These are phyloP conservation scores for Sequoia sempervirens DNA, from an alignment of 75 land plant genomes.

Conservation along the genomic window DNA sequence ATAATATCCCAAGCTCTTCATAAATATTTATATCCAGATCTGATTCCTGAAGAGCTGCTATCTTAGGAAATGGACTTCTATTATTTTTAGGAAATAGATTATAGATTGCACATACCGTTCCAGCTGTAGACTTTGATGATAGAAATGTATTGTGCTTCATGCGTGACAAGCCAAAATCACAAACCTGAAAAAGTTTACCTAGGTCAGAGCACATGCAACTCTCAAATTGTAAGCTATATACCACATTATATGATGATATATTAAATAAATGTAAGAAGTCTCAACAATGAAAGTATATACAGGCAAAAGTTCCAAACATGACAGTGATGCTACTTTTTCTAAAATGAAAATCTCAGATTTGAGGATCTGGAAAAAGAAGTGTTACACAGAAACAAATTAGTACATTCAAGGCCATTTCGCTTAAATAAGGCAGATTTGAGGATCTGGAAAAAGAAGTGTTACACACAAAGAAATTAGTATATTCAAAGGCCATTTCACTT, in stretches of 20 bases:
- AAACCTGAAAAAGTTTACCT: slow-evolving; percentile 51
- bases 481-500: no score
- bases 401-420: background rate
- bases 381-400: background rate
- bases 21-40: background rate
- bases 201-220: background rate
- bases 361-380: background rate
- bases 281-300: background rate
- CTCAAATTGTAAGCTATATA: background rate
- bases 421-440: no score
- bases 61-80: background rate
- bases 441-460: no score
- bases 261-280: background rate
- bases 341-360: background rate
- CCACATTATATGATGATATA: background rate
- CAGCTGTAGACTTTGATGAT: slow-evolving; percentile 91
- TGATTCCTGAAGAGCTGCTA: background rate
- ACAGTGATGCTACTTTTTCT: background rate
- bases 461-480: no score
- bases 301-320: background rate
- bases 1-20: background rate
- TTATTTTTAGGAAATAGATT: background rate
- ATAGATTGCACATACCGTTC: slow-evolving; percentile 59
- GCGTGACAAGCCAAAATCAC: slow-evolving; percentile 97
- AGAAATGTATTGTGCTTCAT: slow-evolving; percentile 85